Conservation (phyloP, 495 filamentous ascomycete species). For the Penicillium soppii region DNA sequence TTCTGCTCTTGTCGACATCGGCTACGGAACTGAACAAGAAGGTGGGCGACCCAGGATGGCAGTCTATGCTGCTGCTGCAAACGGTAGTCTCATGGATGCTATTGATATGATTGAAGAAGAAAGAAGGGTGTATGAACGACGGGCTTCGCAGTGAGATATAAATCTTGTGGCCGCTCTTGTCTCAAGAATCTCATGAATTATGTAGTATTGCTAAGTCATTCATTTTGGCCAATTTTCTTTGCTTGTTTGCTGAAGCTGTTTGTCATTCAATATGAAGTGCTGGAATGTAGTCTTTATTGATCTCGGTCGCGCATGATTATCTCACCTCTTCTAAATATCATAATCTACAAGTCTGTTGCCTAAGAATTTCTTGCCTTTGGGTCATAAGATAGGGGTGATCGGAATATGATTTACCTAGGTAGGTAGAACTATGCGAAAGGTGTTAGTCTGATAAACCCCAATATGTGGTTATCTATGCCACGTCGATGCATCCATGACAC, state of each 20-base stretch:
- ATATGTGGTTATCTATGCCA: no score
- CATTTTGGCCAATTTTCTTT: not conserved
- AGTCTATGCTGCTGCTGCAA: slow-evolving; percentile 52
- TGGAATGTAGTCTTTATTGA: no score
- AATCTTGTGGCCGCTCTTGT: slow-evolving; percentile 5
- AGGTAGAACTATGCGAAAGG: no score
- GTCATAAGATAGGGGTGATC: no score
- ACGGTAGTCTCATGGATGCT: slow-evolving; percentile 46
- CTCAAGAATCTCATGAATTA: not conserved
- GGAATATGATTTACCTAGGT: no score
- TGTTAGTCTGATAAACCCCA: no score
- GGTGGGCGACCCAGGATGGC: slow-evolving; percentile 45
- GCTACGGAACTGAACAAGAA: slow-evolving; percentile 46
- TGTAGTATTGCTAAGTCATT: slow-evolving; percentile 2
- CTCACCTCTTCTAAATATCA: no score
- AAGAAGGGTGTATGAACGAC: slow-evolving; percentile 45
- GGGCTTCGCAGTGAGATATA: slow-evolving; percentile 11
- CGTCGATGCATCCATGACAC: no score
- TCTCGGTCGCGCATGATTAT: no score
- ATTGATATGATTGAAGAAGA: slow-evolving; percentile 61
- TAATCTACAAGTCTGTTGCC: no score
- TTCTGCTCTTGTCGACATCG: slow-evolving; percentile 43
- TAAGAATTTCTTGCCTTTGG: no score
- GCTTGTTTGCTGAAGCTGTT: not conserved
- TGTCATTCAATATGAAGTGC: no score